These are phyloP conservation scores for Stephania yunnanensis DNA, from an alignment of 164 flowering plant species.

Conservation along the genomic window DNA sequence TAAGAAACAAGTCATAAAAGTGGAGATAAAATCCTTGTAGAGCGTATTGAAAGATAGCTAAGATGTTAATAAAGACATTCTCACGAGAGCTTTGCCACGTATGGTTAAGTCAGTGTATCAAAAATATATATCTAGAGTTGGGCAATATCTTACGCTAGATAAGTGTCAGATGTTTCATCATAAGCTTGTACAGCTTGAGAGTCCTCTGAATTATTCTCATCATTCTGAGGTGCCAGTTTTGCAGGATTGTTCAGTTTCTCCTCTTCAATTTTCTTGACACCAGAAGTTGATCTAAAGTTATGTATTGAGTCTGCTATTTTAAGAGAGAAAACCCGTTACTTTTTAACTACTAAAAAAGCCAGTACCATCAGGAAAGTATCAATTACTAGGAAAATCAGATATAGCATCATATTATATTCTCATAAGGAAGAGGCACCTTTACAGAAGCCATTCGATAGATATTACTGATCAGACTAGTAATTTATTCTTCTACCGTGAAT, in stretches of 20 bases:
- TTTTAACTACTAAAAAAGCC: background rate
- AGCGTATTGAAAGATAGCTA: background rate
- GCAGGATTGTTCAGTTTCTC: constrained; percentile 17
- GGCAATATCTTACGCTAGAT: constrained; percentile 35
- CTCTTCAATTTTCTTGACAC: constrained; percentile 11
- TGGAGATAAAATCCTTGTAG: background rate
- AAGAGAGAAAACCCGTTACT: background rate
- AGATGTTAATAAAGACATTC: background rate
- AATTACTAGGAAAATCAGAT: background rate
- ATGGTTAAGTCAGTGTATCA: too few species aligned
- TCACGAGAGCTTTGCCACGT: background rate
- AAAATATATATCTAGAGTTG: constrained; percentile 1
- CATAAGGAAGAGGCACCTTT: background rate
- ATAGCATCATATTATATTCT: background rate
- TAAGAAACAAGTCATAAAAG: background rate
- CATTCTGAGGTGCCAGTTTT: constrained; percentile 14
- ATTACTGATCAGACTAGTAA: background rate
- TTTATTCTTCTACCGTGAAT: background rate
- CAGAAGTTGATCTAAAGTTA: background rate
- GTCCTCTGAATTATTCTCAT: constrained; percentile 13
- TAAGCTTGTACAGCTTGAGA: constrained; percentile 16
- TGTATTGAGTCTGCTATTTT: background rate
- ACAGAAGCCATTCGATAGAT: background rate
- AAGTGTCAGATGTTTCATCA: constrained; percentile 40
- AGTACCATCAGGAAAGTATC: background rate